Evolutionary conservation across 2,329 filamentous ascomycete genomes (phyloP).

Genomic region (Cladobotryum protrusum): DNA sequence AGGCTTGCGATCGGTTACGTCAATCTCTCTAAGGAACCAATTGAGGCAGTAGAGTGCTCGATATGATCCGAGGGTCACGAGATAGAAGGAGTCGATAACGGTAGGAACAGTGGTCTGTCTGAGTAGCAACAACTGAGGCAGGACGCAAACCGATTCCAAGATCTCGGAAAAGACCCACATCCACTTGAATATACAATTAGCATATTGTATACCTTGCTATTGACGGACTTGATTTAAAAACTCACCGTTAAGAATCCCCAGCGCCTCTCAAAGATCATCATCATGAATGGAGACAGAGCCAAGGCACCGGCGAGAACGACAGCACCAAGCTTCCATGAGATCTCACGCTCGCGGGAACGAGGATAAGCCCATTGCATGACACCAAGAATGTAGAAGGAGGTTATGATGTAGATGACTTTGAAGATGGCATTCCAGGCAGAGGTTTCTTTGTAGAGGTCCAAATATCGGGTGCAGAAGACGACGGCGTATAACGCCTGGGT

Average conservation of each 20-base stretch:
- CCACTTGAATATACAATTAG: slow-evolving; percentile 44
- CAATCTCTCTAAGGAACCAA: slow-evolving; percentile 69
- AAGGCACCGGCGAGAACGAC: slow-evolving; percentile 61
- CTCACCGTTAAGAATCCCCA: slow-evolving; percentile 49
- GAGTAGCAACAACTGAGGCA: slow-evolving; percentile 85
- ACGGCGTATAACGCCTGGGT: slow-evolving; percentile 81
- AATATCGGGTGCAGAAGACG: slow-evolving; percentile 82
- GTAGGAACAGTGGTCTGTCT: slow-evolving; percentile 94
- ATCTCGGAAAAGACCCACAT: slow-evolving; percentile 86
- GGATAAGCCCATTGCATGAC: slow-evolving; percentile 84
- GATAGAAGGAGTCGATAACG: slow-evolving; percentile 95
- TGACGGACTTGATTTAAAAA: slow-evolving; percentile 1
- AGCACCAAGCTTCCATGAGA: slow-evolving; percentile 86
- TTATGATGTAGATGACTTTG: slow-evolving; percentile 83
- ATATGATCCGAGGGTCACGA: slow-evolving; percentile 80
- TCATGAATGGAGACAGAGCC: slow-evolving; percentile 64
- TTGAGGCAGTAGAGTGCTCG: slow-evolving; percentile 85
- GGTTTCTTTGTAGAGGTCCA: slow-evolving; percentile 64
- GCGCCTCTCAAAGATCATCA: slow-evolving; percentile 55
- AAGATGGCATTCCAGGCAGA: slow-evolving; percentile 68
- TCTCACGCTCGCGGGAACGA: slow-evolving; percentile 81
- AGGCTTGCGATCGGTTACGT: slow-evolving; percentile 51
- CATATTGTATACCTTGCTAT: background rate
- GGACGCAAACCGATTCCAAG: slow-evolving; percentile 82
- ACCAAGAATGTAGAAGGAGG: slow-evolving; percentile 78